Evolutionary conservation across 805 yeast genomes (phyloP).

Genomic region (Yarrowia hollandica): DNA sequence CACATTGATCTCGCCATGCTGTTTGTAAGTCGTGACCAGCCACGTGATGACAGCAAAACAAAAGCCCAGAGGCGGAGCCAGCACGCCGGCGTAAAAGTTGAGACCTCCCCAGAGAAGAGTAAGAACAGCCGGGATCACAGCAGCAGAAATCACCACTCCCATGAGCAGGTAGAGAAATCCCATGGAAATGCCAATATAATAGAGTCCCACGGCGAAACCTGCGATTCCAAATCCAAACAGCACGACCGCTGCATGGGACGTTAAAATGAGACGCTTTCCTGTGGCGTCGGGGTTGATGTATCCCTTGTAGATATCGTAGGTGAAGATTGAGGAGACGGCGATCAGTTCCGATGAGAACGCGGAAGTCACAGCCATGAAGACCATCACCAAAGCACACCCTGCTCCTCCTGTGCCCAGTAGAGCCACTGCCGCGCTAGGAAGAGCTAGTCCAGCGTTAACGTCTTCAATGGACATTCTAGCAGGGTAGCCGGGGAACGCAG

Average conservation of each 20-base stretch:
- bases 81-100: constrained; percentile 66
- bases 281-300: constrained; percentile 77
- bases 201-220: constrained; percentile 77
- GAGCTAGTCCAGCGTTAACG: constrained; percentile 68
- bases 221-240: constrained; percentile 68
- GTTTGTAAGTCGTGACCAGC: constrained; percentile 46
- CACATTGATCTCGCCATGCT: constrained; percentile 55
- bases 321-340: constrained; percentile 80
- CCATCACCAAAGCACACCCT: constrained; percentile 71
- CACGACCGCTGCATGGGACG: constrained; percentile 68
- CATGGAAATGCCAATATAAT: constrained; percentile 80
- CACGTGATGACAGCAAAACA: constrained; percentile 70
- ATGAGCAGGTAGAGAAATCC: constrained; percentile 83
- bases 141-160: constrained; percentile 88
- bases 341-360: constrained; percentile 91
- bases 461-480: constrained; percentile 62
- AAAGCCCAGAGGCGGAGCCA: constrained; percentile 79
- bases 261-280: constrained; percentile 67
- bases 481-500: constrained; percentile 81
- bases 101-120: constrained; percentile 66
- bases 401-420: constrained; percentile 88
- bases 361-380: constrained; percentile 90
- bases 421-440: constrained; percentile 77
- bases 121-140: constrained; percentile 74
- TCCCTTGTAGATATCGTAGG: constrained; percentile 81